Conservation (phyloP, 257 asterid genomes). For the Plectranthus barbatus region DNA sequence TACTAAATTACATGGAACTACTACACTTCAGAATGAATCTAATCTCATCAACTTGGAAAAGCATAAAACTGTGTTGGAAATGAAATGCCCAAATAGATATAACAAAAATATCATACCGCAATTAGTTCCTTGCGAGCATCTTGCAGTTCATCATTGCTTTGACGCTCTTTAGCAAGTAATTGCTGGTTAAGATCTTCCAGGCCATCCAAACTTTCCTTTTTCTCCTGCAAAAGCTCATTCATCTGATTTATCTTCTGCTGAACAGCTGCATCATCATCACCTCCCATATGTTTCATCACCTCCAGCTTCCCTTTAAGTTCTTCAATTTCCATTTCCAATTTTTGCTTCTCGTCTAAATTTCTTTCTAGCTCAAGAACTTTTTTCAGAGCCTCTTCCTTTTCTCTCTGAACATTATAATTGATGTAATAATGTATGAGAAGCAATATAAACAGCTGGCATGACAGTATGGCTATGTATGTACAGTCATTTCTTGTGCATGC, state of each 20-base stretch:
- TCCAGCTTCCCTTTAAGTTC: conserved; percentile 47
- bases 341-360: conserved; percentile 46
- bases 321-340: conserved; percentile 48
- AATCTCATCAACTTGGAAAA: background rate
- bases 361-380: conserved; percentile 49
- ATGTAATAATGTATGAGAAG: conserved; percentile 2
- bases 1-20: background rate
- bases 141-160: conserved; percentile 52
- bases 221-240: conserved; percentile 33
- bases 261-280: conserved; percentile 39
- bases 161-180: conserved; percentile 43
- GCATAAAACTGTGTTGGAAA: background rate
- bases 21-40: background rate
- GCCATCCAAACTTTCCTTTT: conserved; percentile 31
- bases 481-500: background rate
- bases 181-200: conserved; percentile 29
- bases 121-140: conserved; percentile 47
- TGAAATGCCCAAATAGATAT: background rate
- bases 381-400: conserved; percentile 53
- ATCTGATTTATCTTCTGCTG: conserved; percentile 38
- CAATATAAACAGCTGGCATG: conserved; percentile 1
- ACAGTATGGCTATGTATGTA: background rate
- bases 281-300: conserved; percentile 56
- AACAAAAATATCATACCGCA: conserved; percentile 30
- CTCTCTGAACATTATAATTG: conserved; percentile 40